Conservation (phyloP, 768 basidiomycete genomes). For the Dioszegia hungarica region DNA sequence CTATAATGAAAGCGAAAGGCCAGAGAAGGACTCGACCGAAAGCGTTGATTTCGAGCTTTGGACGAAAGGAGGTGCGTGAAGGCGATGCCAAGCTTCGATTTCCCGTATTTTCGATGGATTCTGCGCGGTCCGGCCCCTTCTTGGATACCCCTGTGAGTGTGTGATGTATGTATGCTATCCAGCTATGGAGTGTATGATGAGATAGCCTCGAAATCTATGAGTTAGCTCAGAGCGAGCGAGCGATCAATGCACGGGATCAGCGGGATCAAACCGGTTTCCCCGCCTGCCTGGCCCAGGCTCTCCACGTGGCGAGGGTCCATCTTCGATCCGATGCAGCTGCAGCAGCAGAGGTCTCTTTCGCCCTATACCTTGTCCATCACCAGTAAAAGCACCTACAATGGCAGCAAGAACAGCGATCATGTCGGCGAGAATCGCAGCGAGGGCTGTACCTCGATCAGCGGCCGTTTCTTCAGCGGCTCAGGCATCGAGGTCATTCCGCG, state of each 20-base stretch:
- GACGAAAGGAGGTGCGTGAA: not conserved
- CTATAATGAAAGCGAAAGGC: too few species aligned
- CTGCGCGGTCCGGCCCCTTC: too few species aligned
- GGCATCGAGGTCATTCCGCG: not conserved
- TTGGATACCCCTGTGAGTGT: too few species aligned
- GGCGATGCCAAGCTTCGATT: too few species aligned
- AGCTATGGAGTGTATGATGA: not conserved
- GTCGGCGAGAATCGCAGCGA: constrained; percentile 1
- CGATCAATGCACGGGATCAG: too few species aligned
- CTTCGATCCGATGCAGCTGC: too few species aligned
- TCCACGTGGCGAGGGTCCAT: not conserved
- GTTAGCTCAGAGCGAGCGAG: too few species aligned
- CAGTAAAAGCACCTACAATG: not conserved
- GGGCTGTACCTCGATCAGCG: not conserved
- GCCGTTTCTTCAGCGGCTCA: not conserved
- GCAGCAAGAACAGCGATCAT: constrained; percentile 7
- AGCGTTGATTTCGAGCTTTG: not conserved
- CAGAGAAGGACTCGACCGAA: too few species aligned
- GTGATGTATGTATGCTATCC: not conserved
- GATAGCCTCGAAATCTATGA: too few species aligned
- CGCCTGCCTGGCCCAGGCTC: not conserved
- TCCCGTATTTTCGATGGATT: too few species aligned
- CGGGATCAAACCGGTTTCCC: too few species aligned
- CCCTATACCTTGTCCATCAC: not conserved
- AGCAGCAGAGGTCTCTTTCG: too few species aligned